These are phyloP conservation scores for Taiozyma sp. DNA, from an alignment of 1,139 yeast species.

Conservation along the genomic window DNA sequence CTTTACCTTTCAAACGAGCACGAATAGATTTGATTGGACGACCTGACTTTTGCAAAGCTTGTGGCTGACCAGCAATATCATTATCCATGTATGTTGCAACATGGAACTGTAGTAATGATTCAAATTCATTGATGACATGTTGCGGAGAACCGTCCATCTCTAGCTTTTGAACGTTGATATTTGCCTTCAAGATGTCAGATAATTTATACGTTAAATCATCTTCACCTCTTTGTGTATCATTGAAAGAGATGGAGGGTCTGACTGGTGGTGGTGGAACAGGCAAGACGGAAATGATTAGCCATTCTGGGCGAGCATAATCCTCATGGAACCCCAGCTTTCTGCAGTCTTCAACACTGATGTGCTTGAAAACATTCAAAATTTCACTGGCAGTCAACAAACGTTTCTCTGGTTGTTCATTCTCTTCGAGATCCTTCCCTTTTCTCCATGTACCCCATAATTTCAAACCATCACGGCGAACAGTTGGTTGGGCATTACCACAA, in stretches of 20 bases:
- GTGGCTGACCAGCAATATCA: slow-evolving; percentile 99
- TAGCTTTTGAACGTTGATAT: slow-evolving; percentile 89
- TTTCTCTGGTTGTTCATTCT: slow-evolving; percentile 88
- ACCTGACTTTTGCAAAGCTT: slow-evolving; percentile 97
- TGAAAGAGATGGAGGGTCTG: slow-evolving; percentile 96
- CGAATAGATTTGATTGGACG: slow-evolving; percentile 98
- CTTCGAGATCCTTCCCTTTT: slow-evolving; percentile 65
- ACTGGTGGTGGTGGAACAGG: slow-evolving; percentile 99
- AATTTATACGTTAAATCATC: slow-evolving; percentile 97
- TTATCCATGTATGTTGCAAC: slow-evolving; percentile 99
- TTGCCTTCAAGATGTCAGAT: slow-evolving; percentile 95
- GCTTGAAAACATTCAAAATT: slow-evolving; percentile 86
- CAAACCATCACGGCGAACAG: slow-evolving; percentile 91
- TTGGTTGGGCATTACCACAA: slow-evolving; percentile 96
- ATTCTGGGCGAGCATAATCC: slow-evolving; percentile 97
- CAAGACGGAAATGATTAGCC: slow-evolving; percentile 94
- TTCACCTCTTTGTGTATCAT: slow-evolving; percentile 98
- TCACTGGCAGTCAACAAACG: slow-evolving; percentile 85
- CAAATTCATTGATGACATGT: slow-evolving; percentile 95
- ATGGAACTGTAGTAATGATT: slow-evolving; percentile 90
- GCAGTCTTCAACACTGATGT: slow-evolving; percentile 82
- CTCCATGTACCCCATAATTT: slow-evolving; percentile 98
- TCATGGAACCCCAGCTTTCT: slow-evolving; percentile 81
- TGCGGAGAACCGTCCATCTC: slow-evolving; percentile 99
- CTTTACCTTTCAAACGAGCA: slow-evolving; percentile 98